Conservation (phyloP, 2,329 filamentous ascomycete genomes). For the Chaetomiaceae sp. region DNA sequence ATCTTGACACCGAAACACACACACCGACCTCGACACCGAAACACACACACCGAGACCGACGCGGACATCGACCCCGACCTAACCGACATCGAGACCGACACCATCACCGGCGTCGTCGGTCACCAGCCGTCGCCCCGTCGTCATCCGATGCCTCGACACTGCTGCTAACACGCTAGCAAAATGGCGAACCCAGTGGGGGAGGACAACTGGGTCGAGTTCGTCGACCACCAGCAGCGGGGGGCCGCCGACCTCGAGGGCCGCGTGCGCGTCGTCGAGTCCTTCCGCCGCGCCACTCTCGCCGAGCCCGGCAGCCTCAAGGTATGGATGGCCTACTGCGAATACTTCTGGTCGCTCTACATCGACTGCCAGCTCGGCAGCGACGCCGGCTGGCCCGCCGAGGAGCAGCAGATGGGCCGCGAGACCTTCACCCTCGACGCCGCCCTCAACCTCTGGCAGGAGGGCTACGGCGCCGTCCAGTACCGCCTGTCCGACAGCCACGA, state of each 20-base stretch:
- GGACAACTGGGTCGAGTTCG: conserved; percentile 70
- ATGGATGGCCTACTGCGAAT: conserved; percentile 76
- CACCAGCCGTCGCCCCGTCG: too few species aligned
- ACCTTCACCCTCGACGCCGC: conserved; percentile 65
- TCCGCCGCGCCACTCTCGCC: conserved; percentile 62
- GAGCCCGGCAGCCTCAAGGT: conserved; percentile 70
- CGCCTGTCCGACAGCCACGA: conserved; percentile 71
- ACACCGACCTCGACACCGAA: not conserved
- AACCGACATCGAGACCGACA: not conserved
- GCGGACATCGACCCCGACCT: not conserved
- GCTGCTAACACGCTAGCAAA: conserved; percentile 16
- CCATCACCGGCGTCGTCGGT: not conserved
- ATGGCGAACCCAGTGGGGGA: conserved; percentile 59
- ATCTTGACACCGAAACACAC: too few species aligned
- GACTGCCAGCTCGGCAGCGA: conserved; percentile 53
- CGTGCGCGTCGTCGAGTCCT: conserved; percentile 66
- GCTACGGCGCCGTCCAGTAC: conserved; percentile 65
- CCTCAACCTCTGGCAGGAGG: conserved; percentile 66
- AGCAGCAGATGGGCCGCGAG: conserved; percentile 63
- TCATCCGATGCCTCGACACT: conserved; percentile 23
- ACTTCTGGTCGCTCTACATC: conserved; percentile 66
- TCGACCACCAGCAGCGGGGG: conserved; percentile 64
- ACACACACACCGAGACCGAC: too few species aligned
- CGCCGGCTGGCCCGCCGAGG: conserved; percentile 59
- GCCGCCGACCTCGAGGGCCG: conserved; percentile 61